phyloP scores from a whole-genome alignment of 768 basidiomycete species.

The Amanita molliuscula region DNA sequence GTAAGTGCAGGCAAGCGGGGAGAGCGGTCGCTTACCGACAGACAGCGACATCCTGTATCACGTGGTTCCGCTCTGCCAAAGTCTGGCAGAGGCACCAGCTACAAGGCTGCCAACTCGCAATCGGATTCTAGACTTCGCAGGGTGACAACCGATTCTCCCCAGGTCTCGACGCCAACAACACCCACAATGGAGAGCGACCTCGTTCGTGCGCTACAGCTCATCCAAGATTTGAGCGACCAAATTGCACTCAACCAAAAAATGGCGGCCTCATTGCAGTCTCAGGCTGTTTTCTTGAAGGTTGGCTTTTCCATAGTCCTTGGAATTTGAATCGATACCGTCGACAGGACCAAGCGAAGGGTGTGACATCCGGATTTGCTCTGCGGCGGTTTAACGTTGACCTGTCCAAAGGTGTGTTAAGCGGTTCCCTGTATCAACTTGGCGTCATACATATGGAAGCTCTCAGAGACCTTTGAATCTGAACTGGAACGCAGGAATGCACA shows the following conservation, averaged over 20 bases:
- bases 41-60: not conserved
- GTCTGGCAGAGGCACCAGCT: not conserved
- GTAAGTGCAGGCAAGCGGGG: not conserved
- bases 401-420: constrained; percentile 49
- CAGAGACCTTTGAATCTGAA: constrained; percentile 90
- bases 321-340: constrained; percentile 9
- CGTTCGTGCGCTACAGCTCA: constrained; percentile 65
- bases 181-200: constrained; percentile 55
- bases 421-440: constrained; percentile 4
- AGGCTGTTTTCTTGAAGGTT: constrained; percentile 71
- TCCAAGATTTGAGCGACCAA: constrained; percentile 77
- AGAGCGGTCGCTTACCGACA: not conserved
- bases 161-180: constrained; percentile 1
- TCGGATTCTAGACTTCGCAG: not conserved
- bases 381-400: constrained; percentile 84
- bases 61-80: not conserved
- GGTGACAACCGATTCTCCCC: constrained; percentile 7
- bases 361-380: constrained; percentile 65
- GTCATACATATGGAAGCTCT: constrained; percentile 27
- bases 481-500: constrained; percentile 85
- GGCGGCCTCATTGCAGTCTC: constrained; percentile 52
- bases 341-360: constrained; percentile 68
- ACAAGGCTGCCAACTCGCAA: not conserved
- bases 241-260: constrained; percentile 76
- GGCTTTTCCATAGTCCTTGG: constrained; percentile 1